phyloP scores from a whole-genome alignment of 1,284 basidiomycete genomes.

The Ustilago esculenta region DNA sequence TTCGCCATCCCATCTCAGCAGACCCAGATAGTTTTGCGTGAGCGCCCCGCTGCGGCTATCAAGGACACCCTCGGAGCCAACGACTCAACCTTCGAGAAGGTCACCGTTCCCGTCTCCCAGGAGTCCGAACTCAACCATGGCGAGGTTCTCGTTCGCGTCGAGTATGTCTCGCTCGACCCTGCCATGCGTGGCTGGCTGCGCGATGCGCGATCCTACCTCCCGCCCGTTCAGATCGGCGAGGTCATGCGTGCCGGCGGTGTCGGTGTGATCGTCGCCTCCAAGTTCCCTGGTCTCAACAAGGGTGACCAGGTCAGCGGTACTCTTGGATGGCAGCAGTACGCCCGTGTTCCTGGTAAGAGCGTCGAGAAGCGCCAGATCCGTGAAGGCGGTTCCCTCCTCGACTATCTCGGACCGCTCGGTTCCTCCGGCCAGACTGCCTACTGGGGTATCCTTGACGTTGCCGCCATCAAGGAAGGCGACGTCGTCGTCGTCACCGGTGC shows the following conservation, averaged over 20 bases:
- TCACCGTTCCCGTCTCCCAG: constrained; percentile 34
- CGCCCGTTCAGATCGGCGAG: constrained; percentile 79
- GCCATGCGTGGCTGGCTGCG: constrained; percentile 82
- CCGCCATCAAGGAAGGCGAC: constrained; percentile 49
- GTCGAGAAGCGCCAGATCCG: constrained; percentile 40
- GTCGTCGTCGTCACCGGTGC: constrained; percentile 60
- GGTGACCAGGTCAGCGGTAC: constrained; percentile 54
- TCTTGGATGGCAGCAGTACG: constrained; percentile 55
- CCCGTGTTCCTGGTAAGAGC: constrained; percentile 34
- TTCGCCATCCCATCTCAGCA: constrained; percentile 34
- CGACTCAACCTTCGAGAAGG: constrained; percentile 57
- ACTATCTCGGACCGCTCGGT: constrained; percentile 66
- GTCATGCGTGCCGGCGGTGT: constrained; percentile 79
- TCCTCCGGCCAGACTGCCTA: constrained; percentile 67
- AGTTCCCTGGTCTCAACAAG: constrained; percentile 54
- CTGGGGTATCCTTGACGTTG: constrained; percentile 59
- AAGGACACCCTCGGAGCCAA: constrained; percentile 42
- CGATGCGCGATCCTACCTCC: constrained; percentile 71
- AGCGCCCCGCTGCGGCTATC: constrained; percentile 63
- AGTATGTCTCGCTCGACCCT: constrained; percentile 65
- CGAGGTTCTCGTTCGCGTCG: constrained; percentile 61
- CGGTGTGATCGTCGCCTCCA: constrained; percentile 73
- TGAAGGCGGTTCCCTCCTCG: constrained; percentile 43
- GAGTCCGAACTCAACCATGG: constrained; percentile 51
- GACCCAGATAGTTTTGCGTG: constrained; percentile 61